A percentile compares a stretch with the other conserved stretches of the same genome.
Conservation (phyloP, 768 basidiomycete species). For the Tricholoma matsutake region DNA sequence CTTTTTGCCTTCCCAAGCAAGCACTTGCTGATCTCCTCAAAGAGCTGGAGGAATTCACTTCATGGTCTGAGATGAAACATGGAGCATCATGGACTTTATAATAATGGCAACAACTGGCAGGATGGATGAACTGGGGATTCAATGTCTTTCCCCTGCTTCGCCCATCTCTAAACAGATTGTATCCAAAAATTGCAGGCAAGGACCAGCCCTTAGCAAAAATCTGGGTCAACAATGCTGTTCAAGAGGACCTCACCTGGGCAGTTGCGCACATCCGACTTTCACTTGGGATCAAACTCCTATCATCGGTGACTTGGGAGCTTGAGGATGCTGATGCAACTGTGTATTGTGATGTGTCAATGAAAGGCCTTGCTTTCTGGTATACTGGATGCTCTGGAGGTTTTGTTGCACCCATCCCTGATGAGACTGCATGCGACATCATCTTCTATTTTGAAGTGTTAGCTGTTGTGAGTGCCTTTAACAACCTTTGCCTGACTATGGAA, state of each 20-base stretch:
- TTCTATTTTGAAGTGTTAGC: slow-evolving; percentile 25
- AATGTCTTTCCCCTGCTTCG: neutral
- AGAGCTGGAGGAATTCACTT: neutral
- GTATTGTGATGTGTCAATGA: slow-evolving; percentile 20
- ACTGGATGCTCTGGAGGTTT: slow-evolving; percentile 8
- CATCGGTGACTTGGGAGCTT: slow-evolving; percentile 15
- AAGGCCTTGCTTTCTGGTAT: slow-evolving; percentile 21
- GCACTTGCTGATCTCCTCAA: neutral
- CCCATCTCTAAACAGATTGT: neutral
- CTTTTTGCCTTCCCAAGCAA: neutral
- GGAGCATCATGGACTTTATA: neutral
- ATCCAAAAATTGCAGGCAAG: slow-evolving; percentile 21
- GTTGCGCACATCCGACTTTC: slow-evolving; percentile 12
- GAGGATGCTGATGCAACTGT: slow-evolving; percentile 10
- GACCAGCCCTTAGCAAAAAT: slow-evolving; percentile 18
- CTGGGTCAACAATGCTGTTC: slow-evolving; percentile 22
- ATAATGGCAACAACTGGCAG: neutral
- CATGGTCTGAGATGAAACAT: neutral
- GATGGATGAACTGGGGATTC: neutral
- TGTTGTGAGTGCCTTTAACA: slow-evolving; percentile 13
- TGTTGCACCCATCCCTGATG: slow-evolving; percentile 6
- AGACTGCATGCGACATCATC: slow-evolving; percentile 8
- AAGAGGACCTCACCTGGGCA: slow-evolving; percentile 28
- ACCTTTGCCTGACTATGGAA: neutral
- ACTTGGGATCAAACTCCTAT: slow-evolving; percentile 20